Base-by-base conservation (phyloP, 2,329 filamentous ascomycete species). In the Colletotrichum euphorbiae region DNA sequence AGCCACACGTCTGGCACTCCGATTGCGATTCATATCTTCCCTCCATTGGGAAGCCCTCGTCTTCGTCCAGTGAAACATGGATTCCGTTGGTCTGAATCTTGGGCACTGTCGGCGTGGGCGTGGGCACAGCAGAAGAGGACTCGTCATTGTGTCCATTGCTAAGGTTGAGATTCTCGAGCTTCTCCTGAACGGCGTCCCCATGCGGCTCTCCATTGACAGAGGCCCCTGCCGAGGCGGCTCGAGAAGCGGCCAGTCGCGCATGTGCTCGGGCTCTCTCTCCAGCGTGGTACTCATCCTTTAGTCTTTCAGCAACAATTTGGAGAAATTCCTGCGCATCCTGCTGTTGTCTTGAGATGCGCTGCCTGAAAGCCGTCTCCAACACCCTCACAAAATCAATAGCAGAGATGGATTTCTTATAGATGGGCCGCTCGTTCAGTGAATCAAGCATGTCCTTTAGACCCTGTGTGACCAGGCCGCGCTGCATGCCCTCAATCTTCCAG, bases 251-350 rank as follows among this genome's bases (percentile, higher is more conserved):
- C 67, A 72, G 77, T 72, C 72, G 78, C 54, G 89, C 89, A 66
- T 87, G 84, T 51, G 81, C 82, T 70, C 94, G 86, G 12, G 93
- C 94, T 75, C 91, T 88, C 74, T 88, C 86, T 1, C 93, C 94
- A 4, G 94, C 94, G 76, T 97, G 90, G 75, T 98, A 97, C 79
- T 99, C 96, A 75, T 99, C 96, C 74, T 93, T 94, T 63, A 99
- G 83, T 59, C 95, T 87, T 81, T 99, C 95, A 3, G 93, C 92
- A 12, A 99, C 91, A 56, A 98, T 91, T 80, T 99, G 96, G 63
- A 99, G 81, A 71, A 99, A 98, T 78, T 99, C 96, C 76, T 99
- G 96, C 11, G 96, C 96, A 81, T 99, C 96, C 79, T 99, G 96
- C 80, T 99, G 96, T 76, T 96, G 93, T 61, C 95, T 87, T 76